Percentiles rank a stretch among this genome's conserved stretches.
phyloP scores from a whole-genome alignment of 495 filamentous ascomycete genomes.

The Podospora pseudopauciseta region DNA sequence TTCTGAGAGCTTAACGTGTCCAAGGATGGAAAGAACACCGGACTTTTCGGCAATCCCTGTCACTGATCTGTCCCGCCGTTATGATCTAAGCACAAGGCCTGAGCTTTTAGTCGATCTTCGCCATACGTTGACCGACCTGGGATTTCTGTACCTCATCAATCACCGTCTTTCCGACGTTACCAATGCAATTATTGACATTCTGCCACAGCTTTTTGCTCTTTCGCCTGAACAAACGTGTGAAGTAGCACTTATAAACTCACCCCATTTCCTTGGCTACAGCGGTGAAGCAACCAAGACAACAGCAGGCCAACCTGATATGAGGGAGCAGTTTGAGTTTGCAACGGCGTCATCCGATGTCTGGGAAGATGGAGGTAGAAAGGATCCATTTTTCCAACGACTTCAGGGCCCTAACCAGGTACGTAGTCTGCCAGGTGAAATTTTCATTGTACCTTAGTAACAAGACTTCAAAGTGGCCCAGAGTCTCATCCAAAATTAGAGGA shows the following conservation, averaged over 20 bases:
- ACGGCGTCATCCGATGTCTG: conserved; percentile 46
- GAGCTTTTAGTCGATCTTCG: background rate
- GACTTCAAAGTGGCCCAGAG: too few species aligned
- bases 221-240: conserved; percentile 34
- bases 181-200: background rate
- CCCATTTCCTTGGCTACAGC: conserved; percentile 54
- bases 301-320: conserved; percentile 43
- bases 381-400: conserved; percentile 28
- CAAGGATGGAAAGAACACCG: background rate
- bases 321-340: conserved; percentile 57
- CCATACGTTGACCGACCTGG: background rate
- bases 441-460: background rate
- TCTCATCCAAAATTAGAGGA: too few species aligned
- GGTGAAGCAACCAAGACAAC: conserved; percentile 51
- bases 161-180: background rate
- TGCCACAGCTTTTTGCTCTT: conserved; percentile 21
- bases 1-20: too few species aligned
- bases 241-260: conserved; percentile 47
- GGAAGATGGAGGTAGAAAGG: conserved; percentile 19
- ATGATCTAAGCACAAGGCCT: background rate
- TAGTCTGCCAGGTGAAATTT: too few species aligned
- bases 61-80: background rate
- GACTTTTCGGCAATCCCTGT: background rate
- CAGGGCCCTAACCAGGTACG: background rate
- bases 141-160: background rate